Percentiles rank a stretch among this genome's conserved stretches.
These are phyloP conservation scores for Fusarium humuli DNA, from an alignment of 2,329 filamentous ascomycete species.

Conservation along the genomic window DNA sequence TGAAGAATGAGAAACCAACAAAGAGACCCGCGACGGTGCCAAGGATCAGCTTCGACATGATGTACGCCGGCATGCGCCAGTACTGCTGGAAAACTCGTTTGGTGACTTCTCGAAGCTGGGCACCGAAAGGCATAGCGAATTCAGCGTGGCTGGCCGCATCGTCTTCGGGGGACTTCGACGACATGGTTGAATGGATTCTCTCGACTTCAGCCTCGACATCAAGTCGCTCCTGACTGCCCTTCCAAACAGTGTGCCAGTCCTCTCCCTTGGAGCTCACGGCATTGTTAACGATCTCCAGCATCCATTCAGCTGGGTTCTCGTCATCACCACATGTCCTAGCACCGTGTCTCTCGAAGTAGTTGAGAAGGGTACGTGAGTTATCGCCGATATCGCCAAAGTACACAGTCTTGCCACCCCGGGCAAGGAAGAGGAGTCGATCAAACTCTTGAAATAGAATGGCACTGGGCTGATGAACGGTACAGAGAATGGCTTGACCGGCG, in stretches of 20 bases:
- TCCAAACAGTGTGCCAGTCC: slow-evolving; percentile 79
- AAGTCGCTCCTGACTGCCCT: slow-evolving; percentile 62
- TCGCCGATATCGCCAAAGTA: slow-evolving; percentile 76
- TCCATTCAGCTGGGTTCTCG: slow-evolving; percentile 82
- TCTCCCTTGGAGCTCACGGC: slow-evolving; percentile 53
- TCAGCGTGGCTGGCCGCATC: slow-evolving; percentile 62
- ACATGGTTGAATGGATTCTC: slow-evolving; percentile 66
- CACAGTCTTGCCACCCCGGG: slow-evolving; percentile 73
- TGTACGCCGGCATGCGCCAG: slow-evolving; percentile 83
- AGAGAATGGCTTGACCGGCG: slow-evolving; percentile 64
- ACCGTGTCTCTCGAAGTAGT: slow-evolving; percentile 75
- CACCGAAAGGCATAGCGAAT: slow-evolving; percentile 79
- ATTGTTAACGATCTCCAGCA: slow-evolving; percentile 68
- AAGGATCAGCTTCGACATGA: slow-evolving; percentile 77
- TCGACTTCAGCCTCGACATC: slow-evolving; percentile 71
- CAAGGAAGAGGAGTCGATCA: slow-evolving; percentile 72
- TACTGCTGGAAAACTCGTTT: slow-evolving; percentile 82
- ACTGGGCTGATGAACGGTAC: slow-evolving; percentile 67
- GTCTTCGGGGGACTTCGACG: slow-evolving; percentile 27
- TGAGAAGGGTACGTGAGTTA: slow-evolving; percentile 66
- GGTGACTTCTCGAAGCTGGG: slow-evolving; percentile 74
- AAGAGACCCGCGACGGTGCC: slow-evolving; percentile 72
- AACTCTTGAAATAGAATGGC: slow-evolving; percentile 66
- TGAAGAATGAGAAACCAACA: slow-evolving; percentile 79
- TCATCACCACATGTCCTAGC: slow-evolving; percentile 67